These are phyloP conservation scores for Eucalyptus leucophloia DNA, from an alignment of 345 rosid genomes.

Conservation along the genomic window DNA sequence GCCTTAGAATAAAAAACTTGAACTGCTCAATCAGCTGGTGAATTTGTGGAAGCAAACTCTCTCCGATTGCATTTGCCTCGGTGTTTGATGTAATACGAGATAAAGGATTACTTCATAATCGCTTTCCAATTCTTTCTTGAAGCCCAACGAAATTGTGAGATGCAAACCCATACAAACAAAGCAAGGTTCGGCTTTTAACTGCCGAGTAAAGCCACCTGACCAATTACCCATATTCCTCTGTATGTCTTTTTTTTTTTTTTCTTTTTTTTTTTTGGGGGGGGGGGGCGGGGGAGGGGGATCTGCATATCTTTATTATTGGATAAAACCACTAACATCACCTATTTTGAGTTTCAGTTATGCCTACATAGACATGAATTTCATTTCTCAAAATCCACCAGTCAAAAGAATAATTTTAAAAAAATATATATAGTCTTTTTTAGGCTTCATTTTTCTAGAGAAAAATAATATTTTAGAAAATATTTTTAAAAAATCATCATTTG, in stretches of 20 bases:
- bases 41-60: background rate
- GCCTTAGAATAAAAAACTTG: background rate
- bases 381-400: background rate
- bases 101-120: background rate
- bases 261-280: too few species aligned
- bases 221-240: background rate
- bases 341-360: background rate
- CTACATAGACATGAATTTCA: background rate
- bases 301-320: background rate
- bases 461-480: too few species aligned
- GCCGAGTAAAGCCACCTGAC: background rate
- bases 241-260: background rate
- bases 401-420: too few species aligned
- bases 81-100: too few species aligned
- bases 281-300: background rate
- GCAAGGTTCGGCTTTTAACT: background rate
- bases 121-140: background rate
- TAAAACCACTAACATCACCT: background rate
- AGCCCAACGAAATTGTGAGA: background rate
- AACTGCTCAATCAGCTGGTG: background rate
- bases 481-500: fast-evolving
- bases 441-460: background rate
- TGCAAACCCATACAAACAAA: background rate
- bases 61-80: too few species aligned
- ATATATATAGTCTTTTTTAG: background rate